Percentiles rank a stretch among this genome's conserved stretches.
Evolutionary conservation across 768 basidiomycete genomes (phyloP).

Genomic region (Suillus subaureus): DNA sequence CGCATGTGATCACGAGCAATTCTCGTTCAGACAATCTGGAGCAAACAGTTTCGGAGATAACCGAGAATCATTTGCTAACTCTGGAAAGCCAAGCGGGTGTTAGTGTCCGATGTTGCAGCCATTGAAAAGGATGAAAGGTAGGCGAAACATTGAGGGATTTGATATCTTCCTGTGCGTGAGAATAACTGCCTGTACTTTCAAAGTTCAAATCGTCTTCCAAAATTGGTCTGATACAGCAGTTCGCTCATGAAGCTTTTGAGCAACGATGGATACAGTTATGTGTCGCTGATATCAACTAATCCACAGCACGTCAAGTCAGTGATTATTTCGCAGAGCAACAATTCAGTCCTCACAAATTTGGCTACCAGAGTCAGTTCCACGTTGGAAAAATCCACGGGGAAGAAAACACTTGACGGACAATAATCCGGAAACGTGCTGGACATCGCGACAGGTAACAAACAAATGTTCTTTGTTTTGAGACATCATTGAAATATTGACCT

Average conservation of each 20-base stretch:
- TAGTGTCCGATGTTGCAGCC: not conserved
- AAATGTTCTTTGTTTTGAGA: constrained; percentile 8
- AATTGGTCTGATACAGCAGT: not conserved
- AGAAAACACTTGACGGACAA: constrained; percentile 70
- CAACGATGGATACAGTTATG: constrained; percentile 25
- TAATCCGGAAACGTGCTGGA: constrained; percentile 83
- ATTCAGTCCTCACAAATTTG: constrained; percentile 10
- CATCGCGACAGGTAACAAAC: constrained; percentile 78
- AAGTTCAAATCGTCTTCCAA: not conserved
- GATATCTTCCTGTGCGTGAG: constrained; percentile 2
- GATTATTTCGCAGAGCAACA: constrained; percentile 40
- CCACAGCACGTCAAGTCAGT: constrained; percentile 36
- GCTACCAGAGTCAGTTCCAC: constrained; percentile 73
- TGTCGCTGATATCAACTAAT: constrained; percentile 20
- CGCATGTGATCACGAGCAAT: constrained; percentile 34
- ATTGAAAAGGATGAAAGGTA: not conserved
- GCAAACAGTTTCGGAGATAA: constrained; percentile 29
- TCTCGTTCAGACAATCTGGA: constrained; percentile 41
- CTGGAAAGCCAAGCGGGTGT: constrained; percentile 2
- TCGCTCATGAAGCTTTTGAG: constrained; percentile 1
- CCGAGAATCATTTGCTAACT: not conserved
- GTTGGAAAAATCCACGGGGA: constrained; percentile 71
- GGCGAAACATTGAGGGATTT: not conserved
- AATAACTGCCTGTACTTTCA: no score
- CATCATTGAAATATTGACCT: constrained; percentile 8